Evolutionary conservation across 352 stramenopile species (phyloP).

Genomic region (Pythium pectinolyticum): DNA sequence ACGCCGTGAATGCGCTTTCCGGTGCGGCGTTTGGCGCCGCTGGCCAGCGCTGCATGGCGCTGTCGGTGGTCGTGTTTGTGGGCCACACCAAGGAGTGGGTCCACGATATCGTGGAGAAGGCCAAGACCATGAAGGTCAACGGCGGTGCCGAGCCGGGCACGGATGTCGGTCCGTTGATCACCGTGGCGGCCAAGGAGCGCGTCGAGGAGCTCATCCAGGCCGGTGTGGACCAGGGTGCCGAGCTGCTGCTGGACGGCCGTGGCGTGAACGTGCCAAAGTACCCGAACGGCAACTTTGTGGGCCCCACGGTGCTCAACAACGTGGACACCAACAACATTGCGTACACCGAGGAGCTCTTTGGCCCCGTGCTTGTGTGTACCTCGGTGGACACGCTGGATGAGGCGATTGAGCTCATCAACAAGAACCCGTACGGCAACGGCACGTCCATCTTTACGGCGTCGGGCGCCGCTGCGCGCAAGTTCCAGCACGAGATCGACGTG

Average conservation of each 20-base stretch:
- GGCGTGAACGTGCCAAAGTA: constrained; percentile 89
- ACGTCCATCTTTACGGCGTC: constrained; percentile 96
- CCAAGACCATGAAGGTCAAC: constrained; percentile 91
- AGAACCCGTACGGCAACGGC: constrained; percentile 97
- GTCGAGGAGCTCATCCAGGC: constrained; percentile 89
- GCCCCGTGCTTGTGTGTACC: constrained; percentile 93
- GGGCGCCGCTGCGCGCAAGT: constrained; percentile 94
- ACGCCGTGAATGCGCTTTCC: constrained; percentile 83
- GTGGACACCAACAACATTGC: constrained; percentile 82
- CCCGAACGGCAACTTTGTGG: constrained; percentile 95
- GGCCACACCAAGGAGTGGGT: constrained; percentile 93
- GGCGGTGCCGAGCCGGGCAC: constrained; percentile 72
- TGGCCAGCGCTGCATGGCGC: constrained; percentile 97
- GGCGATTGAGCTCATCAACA: constrained; percentile 95
- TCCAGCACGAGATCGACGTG: constrained; percentile 95
- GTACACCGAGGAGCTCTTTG: constrained; percentile 97
- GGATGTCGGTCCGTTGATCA: constrained; percentile 90
- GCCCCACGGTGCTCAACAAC: constrained; percentile 91
- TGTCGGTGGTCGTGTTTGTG: constrained; percentile 95
- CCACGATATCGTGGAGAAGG: constrained; percentile 89
- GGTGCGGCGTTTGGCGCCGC: constrained; percentile 96
- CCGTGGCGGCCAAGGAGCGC: constrained; percentile 81
- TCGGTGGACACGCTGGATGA: constrained; percentile 94
- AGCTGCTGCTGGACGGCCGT: constrained; percentile 91
- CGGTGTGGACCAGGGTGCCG: constrained; percentile 89